These are phyloP conservation scores for Macaranga tanarius DNA, from an alignment of 441 rosid species.

Conservation along the genomic window DNA sequence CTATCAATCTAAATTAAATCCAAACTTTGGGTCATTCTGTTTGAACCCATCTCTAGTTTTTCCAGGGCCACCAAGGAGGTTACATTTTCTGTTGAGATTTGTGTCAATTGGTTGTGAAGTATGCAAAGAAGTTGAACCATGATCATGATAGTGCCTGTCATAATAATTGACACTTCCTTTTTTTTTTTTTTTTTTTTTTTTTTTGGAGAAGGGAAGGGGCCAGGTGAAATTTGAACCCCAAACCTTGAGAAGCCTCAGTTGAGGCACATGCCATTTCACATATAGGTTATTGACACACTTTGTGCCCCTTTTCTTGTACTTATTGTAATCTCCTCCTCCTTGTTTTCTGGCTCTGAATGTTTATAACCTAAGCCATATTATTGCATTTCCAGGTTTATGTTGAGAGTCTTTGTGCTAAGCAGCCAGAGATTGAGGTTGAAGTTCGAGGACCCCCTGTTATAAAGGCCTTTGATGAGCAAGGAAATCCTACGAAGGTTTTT, in stretches of 20 bases:
- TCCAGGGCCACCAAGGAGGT: neutral
- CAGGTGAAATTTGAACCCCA: no score
- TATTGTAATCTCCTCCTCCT: neutral
- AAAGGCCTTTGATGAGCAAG: conserved; percentile 86
- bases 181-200: no score
- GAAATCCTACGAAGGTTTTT: conserved; percentile 90
- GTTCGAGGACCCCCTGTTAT: conserved; percentile 94
- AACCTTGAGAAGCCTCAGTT: no score
- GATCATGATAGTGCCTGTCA: no score
- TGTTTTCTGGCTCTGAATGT: neutral
- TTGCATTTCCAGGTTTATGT: conserved; percentile 57
- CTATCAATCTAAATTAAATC: neutral
- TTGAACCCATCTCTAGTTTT: neutral
- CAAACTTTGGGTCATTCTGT: neutral
- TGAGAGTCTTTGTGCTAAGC: conserved; percentile 67
- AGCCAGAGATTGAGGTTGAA: conserved; percentile 74
- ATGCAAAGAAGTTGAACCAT: neutral
- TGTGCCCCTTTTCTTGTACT: conserved; percentile 2
- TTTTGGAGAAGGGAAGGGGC: no score
- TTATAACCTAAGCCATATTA: conserved; percentile 12
- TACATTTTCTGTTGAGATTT: neutral
- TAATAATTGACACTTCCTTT: no score
- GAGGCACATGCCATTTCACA: no score
- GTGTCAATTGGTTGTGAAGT: neutral
- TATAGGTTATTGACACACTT: neutral